Percentiles rank a stretch among this genome's conserved stretches.
Evolutionary conservation across 2,329 filamentous ascomycete species (phyloP).

Genomic region (Hymenoscyphus salicellus): DNA sequence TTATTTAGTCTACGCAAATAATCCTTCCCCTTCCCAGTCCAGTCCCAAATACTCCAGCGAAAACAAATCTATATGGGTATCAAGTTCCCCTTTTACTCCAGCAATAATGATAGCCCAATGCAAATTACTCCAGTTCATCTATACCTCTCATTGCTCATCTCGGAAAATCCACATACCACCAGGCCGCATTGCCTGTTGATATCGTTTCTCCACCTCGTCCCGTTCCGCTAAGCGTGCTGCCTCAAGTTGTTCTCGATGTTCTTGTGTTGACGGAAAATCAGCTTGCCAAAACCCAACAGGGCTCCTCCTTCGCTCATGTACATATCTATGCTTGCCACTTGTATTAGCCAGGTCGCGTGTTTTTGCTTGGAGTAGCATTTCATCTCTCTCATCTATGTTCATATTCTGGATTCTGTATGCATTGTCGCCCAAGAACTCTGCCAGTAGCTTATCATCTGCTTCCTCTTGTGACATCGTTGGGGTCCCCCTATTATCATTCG

Average conservation of each 20-base stretch:
- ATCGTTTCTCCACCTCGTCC: slow-evolving; percentile 66
- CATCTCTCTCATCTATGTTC: slow-evolving; percentile 57
- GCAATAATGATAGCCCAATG: slow-evolving; percentile 7
- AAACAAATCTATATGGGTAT: slow-evolving; percentile 4
- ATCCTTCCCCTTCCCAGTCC: not conserved
- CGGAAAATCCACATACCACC: slow-evolving; percentile 77
- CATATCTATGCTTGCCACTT: slow-evolving; percentile 73
- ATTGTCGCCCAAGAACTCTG: slow-evolving; percentile 54
- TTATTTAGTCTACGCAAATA: not conserved
- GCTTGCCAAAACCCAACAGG: slow-evolving; percentile 89
- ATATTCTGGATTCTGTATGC: slow-evolving; percentile 58
- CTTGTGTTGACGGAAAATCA: slow-evolving; percentile 87
- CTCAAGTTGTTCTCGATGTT: slow-evolving; percentile 62
- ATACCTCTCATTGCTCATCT: slow-evolving; percentile 55
- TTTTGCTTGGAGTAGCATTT: slow-evolving; percentile 72
- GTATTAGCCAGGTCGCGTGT: slow-evolving; percentile 69
- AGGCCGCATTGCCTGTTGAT: slow-evolving; percentile 75
- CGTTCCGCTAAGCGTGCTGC: slow-evolving; percentile 63
- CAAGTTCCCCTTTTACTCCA: slow-evolving; percentile 1
- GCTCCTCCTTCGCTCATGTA: slow-evolving; percentile 66
- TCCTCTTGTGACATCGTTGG: slow-evolving; percentile 31
- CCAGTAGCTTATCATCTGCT: slow-evolving; percentile 51
- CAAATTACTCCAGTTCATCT: not conserved
- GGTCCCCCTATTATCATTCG: slow-evolving; percentile 18
- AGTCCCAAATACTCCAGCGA: not conserved